These are phyloP conservation scores for Neurospora sp. DNA, from an alignment of 495 filamentous ascomycete species.

Conservation along the genomic window DNA sequence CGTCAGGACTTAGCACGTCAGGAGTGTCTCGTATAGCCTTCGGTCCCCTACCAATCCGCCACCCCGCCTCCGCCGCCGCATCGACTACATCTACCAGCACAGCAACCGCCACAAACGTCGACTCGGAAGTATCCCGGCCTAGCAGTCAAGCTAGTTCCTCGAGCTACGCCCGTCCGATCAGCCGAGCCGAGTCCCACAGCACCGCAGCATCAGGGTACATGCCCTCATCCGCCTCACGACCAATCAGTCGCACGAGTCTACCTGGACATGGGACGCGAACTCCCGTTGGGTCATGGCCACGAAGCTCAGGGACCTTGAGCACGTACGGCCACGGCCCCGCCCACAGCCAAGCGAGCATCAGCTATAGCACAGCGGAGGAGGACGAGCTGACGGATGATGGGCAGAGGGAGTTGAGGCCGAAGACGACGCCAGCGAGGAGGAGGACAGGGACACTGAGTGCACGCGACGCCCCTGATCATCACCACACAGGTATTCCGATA, in stretches of 20 bases:
- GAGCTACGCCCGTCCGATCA: slow-evolving; percentile 38
- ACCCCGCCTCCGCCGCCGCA: slow-evolving; percentile 13
- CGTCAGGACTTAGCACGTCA: slow-evolving; percentile 39
- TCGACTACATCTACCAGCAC: not conserved
- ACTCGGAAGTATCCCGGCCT: slow-evolving; percentile 40
- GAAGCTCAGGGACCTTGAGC: slow-evolving; percentile 27
- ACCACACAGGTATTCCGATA: slow-evolving; percentile 26
- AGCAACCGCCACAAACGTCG: slow-evolving; percentile 12
- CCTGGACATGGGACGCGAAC: slow-evolving; percentile 53
- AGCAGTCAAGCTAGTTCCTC: slow-evolving; percentile 51
- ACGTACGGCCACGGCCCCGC: slow-evolving; percentile 31
- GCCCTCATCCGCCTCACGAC: slow-evolving; percentile 47
- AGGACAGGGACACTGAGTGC: slow-evolving; percentile 31
- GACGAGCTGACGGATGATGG: slow-evolving; percentile 32
- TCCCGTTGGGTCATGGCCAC: slow-evolving; percentile 49
- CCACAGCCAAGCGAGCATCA: slow-evolving; percentile 28
- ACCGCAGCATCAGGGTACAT: slow-evolving; percentile 11
- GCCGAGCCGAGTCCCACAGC: slow-evolving; percentile 33
- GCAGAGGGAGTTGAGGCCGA: slow-evolving; percentile 28
- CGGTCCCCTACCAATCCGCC: slow-evolving; percentile 39
- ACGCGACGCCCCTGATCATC: slow-evolving; percentile 18
- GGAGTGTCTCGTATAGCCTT: slow-evolving; percentile 45
- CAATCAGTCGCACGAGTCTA: slow-evolving; percentile 49
- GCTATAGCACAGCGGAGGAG: slow-evolving; percentile 32
- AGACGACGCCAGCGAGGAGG: slow-evolving; percentile 41